Evolutionary conservation across 441 rosid species (phyloP), one percentile per base, ranked within the genome.

Genomic region (Erysimum pusillum): DNA sequence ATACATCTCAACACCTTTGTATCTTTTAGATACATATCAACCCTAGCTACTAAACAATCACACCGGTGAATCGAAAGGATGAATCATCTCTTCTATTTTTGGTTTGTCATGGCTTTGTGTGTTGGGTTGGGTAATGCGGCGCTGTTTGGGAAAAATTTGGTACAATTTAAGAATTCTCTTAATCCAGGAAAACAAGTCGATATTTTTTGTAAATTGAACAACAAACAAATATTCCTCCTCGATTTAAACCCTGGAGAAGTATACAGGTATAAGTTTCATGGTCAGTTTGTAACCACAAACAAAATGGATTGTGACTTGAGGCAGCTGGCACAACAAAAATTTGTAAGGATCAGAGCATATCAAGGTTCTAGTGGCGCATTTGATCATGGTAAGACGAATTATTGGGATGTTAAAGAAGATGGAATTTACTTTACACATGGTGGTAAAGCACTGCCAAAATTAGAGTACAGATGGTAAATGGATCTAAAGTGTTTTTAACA

Each of bases 391-490:
- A 69, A 69, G 1, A 2, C 13, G 0, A 69, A 57, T 18, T 56
- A 10, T 42, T 69, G 73, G 73, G 52, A 38, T 38, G 13, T 13
- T 3, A 67, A 49, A 68, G 62, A 68, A 4, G 62, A 68, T 68
- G 73, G 73, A 10, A 13, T 52, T 51, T 52, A 67, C 7, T 51
- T 67, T 22, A 67, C 71, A n/a, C 71, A 67, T 35, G 63, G 42
- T 28, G n/a, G n/a, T n/a, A 41, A 56, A 20, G 2, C 15, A 4
- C 0, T 2, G 1, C 63, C 63, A 4, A 69, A 69, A 14, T 15
- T 69, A 31, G 53, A 54, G 6, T 54, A 68, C 54, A 39, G n/a
- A 7, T 68, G 73, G 52, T 45, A 25, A 25, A 25, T 25, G 28
- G 28, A 25, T 25, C 28, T 25, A 45, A 45, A 14, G 17, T 45